phyloP scores from a whole-genome alignment of 192 early-diverging fungal species.

The Gonapodya sp. region DNA sequence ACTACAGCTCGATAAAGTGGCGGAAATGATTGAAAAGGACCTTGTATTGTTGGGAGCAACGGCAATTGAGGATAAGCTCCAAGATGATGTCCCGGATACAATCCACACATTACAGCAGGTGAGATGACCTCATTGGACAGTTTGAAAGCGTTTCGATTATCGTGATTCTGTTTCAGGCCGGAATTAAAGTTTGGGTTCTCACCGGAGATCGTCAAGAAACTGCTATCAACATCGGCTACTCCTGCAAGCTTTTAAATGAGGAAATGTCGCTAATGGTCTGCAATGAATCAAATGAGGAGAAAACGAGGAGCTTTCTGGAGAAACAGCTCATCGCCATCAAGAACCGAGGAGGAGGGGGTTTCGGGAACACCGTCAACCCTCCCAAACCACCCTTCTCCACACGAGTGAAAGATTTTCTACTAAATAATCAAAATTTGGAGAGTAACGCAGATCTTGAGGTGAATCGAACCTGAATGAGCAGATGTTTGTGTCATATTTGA shows the following conservation, averaged over 20 bases:
- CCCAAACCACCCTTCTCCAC: neutral
- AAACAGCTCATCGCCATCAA: constrained; percentile 76
- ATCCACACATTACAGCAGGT: constrained; percentile 92
- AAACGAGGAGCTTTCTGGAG: constrained; percentile 85
- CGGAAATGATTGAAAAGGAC: constrained; percentile 91
- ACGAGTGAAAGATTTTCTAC: neutral
- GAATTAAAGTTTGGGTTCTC: constrained; percentile 52
- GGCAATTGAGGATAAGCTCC: constrained; percentile 96
- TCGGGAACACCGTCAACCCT: neutral
- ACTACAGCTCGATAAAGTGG: constrained; percentile 69
- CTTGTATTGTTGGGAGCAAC: constrained; percentile 89
- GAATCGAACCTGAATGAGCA: neutral
- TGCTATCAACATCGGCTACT: constrained; percentile 97
- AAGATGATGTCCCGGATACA: constrained; percentile 97
- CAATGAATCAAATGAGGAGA: constrained; percentile 83
- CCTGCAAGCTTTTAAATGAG: constrained; percentile 90
- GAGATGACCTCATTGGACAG: constrained; percentile 23
- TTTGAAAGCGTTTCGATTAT: neutral
- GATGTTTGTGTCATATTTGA: neutral
- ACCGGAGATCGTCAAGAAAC: constrained; percentile 98
- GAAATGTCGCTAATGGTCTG: constrained; percentile 92
- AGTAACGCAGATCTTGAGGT: constrained; percentile 10
- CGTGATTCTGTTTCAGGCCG: neutral
- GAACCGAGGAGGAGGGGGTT: constrained; percentile 19
- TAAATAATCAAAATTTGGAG: neutral